These are phyloP conservation scores for Physaria fendleri DNA, from an alignment of 345 rosid species.

Conservation along the genomic window DNA sequence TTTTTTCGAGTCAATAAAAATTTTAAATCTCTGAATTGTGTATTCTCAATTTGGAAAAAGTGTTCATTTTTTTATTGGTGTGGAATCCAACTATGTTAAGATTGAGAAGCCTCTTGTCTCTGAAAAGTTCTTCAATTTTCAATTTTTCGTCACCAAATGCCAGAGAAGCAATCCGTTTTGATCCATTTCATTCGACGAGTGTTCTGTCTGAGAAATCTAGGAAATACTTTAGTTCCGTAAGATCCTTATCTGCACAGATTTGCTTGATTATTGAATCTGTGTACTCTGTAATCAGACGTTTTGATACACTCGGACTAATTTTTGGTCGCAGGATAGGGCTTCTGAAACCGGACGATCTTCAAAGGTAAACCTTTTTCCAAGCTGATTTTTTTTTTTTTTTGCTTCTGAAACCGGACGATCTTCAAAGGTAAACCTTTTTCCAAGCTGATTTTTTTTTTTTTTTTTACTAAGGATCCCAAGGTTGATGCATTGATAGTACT, in stretches of 20 bases:
- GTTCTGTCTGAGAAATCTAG: constrained; percentile 27
- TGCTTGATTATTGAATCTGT: not conserved
- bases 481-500: no score
- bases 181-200: constrained; percentile 28
- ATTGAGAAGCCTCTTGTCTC: constrained; percentile 17
- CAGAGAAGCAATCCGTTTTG: not conserved
- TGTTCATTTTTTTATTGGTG: no score
- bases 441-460: no score
- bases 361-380: constrained; percentile 13
- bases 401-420: constrained; percentile 5
- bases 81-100: constrained; percentile 11
- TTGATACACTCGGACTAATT: not conserved
- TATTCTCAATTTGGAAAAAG: no score
- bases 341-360: constrained; percentile 12
- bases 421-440: not conserved
- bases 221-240: constrained; percentile 21
- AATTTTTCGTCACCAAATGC: constrained; percentile 1
- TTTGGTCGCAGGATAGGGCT: not conserved
- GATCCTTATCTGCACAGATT: constrained; percentile 6
- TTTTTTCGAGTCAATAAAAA: no score
- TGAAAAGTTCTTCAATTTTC: constrained; percentile 10
- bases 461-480: no score
- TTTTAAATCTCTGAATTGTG: no score
- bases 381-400: no score
- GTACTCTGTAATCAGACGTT: no score